Evolutionary conservation across 1,139 yeast genomes (phyloP).

Genomic region (Petasospora rhodanensis): DNA sequence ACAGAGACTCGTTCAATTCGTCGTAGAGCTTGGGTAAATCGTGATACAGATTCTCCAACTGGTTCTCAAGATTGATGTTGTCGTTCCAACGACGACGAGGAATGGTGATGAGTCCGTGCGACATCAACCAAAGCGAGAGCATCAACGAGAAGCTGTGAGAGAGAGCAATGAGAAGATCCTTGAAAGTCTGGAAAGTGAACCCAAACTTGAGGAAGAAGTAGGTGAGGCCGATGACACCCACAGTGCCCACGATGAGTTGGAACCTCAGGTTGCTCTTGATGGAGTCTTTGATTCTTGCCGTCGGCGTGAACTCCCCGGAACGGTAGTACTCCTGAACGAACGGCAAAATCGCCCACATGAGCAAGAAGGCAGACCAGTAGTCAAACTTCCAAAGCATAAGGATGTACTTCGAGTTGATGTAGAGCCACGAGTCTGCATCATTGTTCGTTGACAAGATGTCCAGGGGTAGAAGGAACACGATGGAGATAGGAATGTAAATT

Average conservation of each 20-base stretch:
- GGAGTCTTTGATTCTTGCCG: constrained; percentile 51
- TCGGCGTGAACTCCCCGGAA: constrained; percentile 57
- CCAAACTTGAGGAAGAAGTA: constrained; percentile 63
- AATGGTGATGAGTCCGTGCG: constrained; percentile 69
- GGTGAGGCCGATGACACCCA: constrained; percentile 50
- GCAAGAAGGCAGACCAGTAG: constrained; percentile 73
- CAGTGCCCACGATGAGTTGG: constrained; percentile 52
- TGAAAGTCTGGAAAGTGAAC: constrained; percentile 51
- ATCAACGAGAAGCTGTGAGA: constrained; percentile 78
- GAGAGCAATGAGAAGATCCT: constrained; percentile 66
- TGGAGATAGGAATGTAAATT: constrained; percentile 50
- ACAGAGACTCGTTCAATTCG: constrained; percentile 58
- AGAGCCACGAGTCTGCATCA: constrained; percentile 30
- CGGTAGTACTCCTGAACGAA: constrained; percentile 66
- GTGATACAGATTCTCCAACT: constrained; percentile 43
- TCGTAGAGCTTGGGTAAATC: constrained; percentile 59
- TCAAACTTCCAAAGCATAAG: constrained; percentile 63
- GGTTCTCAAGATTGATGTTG: constrained; percentile 30
- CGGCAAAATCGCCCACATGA: constrained; percentile 76
- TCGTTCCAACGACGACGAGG: constrained; percentile 60
- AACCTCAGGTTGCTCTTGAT: constrained; percentile 52
- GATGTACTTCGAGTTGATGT: constrained; percentile 43
- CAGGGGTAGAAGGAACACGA: constrained; percentile 50
- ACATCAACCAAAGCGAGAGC: constrained; percentile 78
- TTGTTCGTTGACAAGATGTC: constrained; percentile 42